Percentiles rank a stretch among this genome's conserved stretches.
phyloP scores from a whole-genome alignment of 305 asterid genomes.

The Vinca major region DNA sequence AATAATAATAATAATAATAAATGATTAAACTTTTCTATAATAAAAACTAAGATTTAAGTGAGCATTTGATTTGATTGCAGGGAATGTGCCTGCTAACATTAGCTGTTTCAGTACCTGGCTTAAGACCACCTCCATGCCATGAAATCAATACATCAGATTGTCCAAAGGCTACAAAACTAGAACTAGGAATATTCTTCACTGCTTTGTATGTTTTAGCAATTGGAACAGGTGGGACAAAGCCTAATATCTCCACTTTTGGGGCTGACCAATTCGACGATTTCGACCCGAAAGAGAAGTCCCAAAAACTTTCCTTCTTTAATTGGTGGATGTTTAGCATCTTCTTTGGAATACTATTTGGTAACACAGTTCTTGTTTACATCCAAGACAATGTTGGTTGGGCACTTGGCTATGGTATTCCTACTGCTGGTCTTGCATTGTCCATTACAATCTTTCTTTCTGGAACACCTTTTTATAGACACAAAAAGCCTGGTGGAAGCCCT shows the following conservation, averaged over 20 bases:
- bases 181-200: conserved; percentile 51
- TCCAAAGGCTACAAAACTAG: conserved; percentile 48
- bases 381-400: conserved; percentile 94
- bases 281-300: conserved; percentile 53
- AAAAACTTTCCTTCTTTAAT: conserved; percentile 33
- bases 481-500: conserved; percentile 75
- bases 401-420: conserved; percentile 74
- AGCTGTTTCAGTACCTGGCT: conserved; percentile 57
- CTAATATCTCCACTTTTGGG: conserved; percentile 77
- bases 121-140: conserved; percentile 52
- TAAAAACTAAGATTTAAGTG: neutral
- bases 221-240: conserved; percentile 93
- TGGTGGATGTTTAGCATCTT: conserved; percentile 97
- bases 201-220: conserved; percentile 66
- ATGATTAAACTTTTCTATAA: too few relatives aligned
- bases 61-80: conserved; percentile 22
- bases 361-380: conserved; percentile 66
- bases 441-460: conserved; percentile 53
- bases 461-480: conserved; percentile 67
- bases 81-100: conserved; percentile 67
- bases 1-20: too few relatives aligned
- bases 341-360: conserved; percentile 67
- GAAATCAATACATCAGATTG: conserved; percentile 36
- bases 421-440: conserved; percentile 57
- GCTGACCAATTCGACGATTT: conserved; percentile 81